A percentile compares a stretch with the other conserved stretches of the same genome.
These are phyloP conservation scores for Exophiala phaeomuriformis DNA, from an alignment of 2,329 filamentous ascomycete genomes.

Conservation along the genomic window DNA sequence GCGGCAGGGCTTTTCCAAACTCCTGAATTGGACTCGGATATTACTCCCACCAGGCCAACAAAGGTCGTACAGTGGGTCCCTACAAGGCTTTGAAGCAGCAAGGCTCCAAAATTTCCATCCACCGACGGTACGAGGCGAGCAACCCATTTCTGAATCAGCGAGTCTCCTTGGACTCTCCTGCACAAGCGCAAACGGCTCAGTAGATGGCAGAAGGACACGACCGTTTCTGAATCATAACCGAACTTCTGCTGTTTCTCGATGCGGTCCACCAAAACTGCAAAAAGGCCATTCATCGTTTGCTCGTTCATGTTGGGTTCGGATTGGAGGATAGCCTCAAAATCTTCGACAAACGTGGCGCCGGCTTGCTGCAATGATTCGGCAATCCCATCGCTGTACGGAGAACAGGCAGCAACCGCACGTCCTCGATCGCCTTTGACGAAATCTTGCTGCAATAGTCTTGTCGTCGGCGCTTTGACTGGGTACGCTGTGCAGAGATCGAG, in stretches of 20 bases:
- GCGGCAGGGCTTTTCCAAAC: conserved; percentile 21
- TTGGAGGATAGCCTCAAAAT: conserved; percentile 41
- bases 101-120: conserved; percentile 31
- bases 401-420: conserved; percentile 39
- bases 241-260: conserved; percentile 33
- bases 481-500: conserved; percentile 40
- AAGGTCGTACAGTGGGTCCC: conserved; percentile 42
- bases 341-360: conserved; percentile 38
- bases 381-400: conserved; percentile 44
- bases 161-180: conserved; percentile 39
- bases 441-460: conserved; percentile 40
- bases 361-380: conserved; percentile 36
- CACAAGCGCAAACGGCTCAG: conserved; percentile 40
- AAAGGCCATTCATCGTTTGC: conserved; percentile 37
- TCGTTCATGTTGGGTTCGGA: conserved; percentile 43
- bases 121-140: conserved; percentile 33
- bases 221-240: conserved; percentile 29
- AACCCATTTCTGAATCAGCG: conserved; percentile 39
- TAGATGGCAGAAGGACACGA: conserved; percentile 34
- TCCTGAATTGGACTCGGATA: conserved; percentile 8
- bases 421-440: conserved; percentile 39
- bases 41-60: conserved; percentile 32
- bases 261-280: conserved; percentile 36
- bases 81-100: conserved; percentile 37
- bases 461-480: conserved; percentile 35